Evolutionary conservation across 441 rosid species (phyloP), one percentile per base, ranked within the genome.

Genomic region (Gossypium gossypioides): DNA sequence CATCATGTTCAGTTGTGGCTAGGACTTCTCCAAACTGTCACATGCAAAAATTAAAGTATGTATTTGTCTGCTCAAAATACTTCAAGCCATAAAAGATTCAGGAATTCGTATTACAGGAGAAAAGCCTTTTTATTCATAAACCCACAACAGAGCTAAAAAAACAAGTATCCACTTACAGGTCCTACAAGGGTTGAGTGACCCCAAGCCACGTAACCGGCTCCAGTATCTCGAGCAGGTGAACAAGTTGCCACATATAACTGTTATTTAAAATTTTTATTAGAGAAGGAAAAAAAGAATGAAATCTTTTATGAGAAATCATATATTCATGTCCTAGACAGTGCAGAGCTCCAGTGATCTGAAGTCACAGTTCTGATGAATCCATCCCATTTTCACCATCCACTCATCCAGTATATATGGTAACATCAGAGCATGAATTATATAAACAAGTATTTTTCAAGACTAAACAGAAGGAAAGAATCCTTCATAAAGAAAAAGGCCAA

Each of bases 131-230:
- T 48, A 32, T 32, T 32, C 25, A 34, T 7, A 0, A 4, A 37
- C 6, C 29, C 51, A 69, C 13, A 10, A 10, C 22, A n/a, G 0
- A 16, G 29, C 64, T 75, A 19, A 0, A 0, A 4, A 24, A 76
- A 25, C 4, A 29, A 71, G n/a, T 15, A 67, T 74, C 67, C 40
- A 83, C 92, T 87, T 76, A 95, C 97, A 16, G 97, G 99, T 79
- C 96, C 99, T 21, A 91, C 85, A 48, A 92, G 89, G 68, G 96
- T 92, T 46, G 99, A 94, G 80, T 94, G 99, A n/a, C 99, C 99
- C 97, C 99, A 95, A 50, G 99, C 96, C 57, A 89, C 88, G 75
- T 90, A 95, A 74, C 90, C 81, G 34, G 90, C 92, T 74, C 83
- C 86, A 46, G 80, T 81, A 78, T 87, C 97, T 79, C 97, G 81